A percentile compares a stretch with the other conserved stretches of the same genome.
Evolutionary conservation across 169 alveolate genomes (phyloP).

Genomic region (Plasmodium fragile): DNA sequence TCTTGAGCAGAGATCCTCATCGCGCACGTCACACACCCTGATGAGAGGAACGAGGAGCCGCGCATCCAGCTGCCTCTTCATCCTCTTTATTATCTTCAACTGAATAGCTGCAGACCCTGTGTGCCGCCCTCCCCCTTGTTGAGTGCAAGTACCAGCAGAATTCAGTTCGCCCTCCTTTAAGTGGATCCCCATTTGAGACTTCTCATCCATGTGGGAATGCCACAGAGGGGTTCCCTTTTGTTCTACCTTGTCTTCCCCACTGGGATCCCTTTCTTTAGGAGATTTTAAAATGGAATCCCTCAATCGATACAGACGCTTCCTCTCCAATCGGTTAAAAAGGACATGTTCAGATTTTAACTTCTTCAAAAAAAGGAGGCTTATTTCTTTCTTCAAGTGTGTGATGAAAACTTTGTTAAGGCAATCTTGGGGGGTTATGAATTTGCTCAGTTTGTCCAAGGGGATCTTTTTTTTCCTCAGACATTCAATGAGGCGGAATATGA

Average conservation of each 20-base stretch:
- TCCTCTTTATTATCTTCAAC: slow-evolving; percentile 31
- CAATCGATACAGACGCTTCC: slow-evolving; percentile 13
- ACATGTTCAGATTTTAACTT: slow-evolving; percentile 36
- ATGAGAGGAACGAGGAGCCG: slow-evolving; percentile 37
- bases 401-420: slow-evolving; percentile 11
- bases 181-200: neutral
- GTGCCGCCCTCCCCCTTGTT: neutral
- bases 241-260: neutral
- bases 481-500: slow-evolving; percentile 20
- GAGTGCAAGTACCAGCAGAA: neutral
- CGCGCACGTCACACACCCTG: neutral
- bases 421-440: slow-evolving; percentile 4
- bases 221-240: neutral
- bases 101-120: neutral
- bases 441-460: neutral
- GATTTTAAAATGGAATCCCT: slow-evolving; percentile 10
- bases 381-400: slow-evolving; percentile 3
- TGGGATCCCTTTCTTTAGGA: neutral
- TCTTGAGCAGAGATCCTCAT: neutral
- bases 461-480: slow-evolving; percentile 13
- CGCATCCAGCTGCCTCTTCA: slow-evolving; percentile 36
- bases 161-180: neutral
- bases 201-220: neutral
- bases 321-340: slow-evolving; percentile 21
- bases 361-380: slow-evolving; percentile 7